Conservation (phyloP, 2,329 filamentous ascomycete species). For the Microascus cirrosus region DNA sequence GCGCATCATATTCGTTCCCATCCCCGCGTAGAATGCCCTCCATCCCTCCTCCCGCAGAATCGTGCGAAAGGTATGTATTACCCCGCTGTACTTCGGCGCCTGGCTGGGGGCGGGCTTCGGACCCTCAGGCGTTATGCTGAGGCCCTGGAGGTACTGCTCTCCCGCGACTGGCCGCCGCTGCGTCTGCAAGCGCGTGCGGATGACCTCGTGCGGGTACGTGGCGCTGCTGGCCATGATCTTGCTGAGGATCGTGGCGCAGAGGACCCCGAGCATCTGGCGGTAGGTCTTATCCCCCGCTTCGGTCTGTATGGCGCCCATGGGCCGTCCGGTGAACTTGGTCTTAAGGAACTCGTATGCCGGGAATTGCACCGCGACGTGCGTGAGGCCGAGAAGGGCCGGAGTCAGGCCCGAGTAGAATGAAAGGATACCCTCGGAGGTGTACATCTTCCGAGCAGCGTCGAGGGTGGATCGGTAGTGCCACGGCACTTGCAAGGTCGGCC, state of each 20-base stretch:
- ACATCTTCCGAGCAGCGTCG: slow-evolving; percentile 95
- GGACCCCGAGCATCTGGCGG: slow-evolving; percentile 68
- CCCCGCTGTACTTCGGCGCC: slow-evolving; percentile 58
- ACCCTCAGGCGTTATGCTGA: slow-evolving; percentile 29
- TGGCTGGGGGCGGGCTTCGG: slow-evolving; percentile 16
- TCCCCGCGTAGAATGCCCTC: slow-evolving; percentile 92
- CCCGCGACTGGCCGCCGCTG: slow-evolving; percentile 63
- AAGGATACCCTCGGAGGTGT: slow-evolving; percentile 71
- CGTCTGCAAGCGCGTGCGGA: slow-evolving; percentile 86
- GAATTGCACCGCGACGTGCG: slow-evolving; percentile 95
- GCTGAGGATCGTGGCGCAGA: slow-evolving; percentile 81
- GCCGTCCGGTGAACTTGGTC: slow-evolving; percentile 76
- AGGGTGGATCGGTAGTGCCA: slow-evolving; percentile 89
- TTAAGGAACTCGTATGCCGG: slow-evolving; percentile 93
- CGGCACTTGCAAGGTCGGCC: slow-evolving; percentile 49
- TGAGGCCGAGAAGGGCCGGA: slow-evolving; percentile 80
- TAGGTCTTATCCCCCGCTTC: slow-evolving; percentile 39
- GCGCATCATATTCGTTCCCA: slow-evolving; percentile 95
- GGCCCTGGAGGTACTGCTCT: slow-evolving; percentile 37
- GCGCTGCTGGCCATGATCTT: slow-evolving; percentile 91
- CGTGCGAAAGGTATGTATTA: slow-evolving; percentile 69
- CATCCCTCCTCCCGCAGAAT: slow-evolving; percentile 89
- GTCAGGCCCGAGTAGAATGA: slow-evolving; percentile 95
- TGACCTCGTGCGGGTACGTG: slow-evolving; percentile 94
- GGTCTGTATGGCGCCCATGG: slow-evolving; percentile 62